Evolutionary conservation across 179 eudicot species (phyloP), one percentile per base, ranked within the genome.

Genomic region (Patellifolia procumbens): DNA sequence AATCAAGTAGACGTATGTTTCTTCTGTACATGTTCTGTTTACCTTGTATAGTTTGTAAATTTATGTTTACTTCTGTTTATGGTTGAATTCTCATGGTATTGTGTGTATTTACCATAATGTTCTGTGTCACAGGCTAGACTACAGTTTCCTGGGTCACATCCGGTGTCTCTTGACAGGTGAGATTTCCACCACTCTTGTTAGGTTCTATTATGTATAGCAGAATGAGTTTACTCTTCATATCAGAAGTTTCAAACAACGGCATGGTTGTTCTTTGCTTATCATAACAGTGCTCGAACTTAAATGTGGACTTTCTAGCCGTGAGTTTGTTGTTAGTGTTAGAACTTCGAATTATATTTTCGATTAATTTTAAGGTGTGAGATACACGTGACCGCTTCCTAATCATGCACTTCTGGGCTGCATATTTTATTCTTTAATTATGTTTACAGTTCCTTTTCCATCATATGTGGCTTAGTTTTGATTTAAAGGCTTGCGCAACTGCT

Each of bases 81-180:
- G 51, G 5, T 42, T 28, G 32, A 59, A 4, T 22, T 20, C 24
- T 62, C 37, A 22, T 17, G 17, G 52, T 76, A 2, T 24, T 48
- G 20, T 75, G 68, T 1, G 68, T 20, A 26, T 42, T 78, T 53
- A 63, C 56, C 49, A n/a, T 31, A 37, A 75, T 43, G 49, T 73
- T 76, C 72, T 80, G 28, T 55, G 59, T 78, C 77, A 76, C 90
- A 92, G 98, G 84, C 42, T 17, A 88, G 86, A 81, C 91, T 89
- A 28, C 89, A 83, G 19, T 94, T 94, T 86, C 98, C 98, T n/a
- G 98, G 98, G 29, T 94, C n/a, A n/a, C n/a, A n/a, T n/a, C n/a
- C n/a, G n/a, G n/a, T n/a, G n/a, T n/a, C n/a, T n/a, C n/a, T n/a
- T n/a, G n/a, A n/a, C n/a, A n/a, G n/a, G n/a, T n/a, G n/a, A n/a